phyloP scores from a whole-genome alignment of 2,329 filamentous ascomycete species.

The Chaetomium sp. region DNA sequence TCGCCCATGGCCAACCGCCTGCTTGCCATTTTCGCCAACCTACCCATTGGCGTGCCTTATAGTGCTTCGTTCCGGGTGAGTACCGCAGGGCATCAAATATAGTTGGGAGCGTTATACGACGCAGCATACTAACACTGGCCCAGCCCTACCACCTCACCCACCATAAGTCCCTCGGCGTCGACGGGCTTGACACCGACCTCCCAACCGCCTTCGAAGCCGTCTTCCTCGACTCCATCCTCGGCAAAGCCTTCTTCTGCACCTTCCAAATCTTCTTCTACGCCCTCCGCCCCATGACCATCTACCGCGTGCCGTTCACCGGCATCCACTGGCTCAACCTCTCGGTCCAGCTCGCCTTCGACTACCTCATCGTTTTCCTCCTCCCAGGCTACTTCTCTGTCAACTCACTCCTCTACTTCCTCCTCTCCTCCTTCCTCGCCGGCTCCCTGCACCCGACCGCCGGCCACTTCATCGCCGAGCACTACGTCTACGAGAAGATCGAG shows the following conservation, averaged over 20 bases:
- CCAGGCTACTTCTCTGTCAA: constrained; percentile 45
- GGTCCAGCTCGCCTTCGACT: constrained; percentile 74
- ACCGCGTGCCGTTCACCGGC: constrained; percentile 77
- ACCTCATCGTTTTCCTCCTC: constrained; percentile 51
- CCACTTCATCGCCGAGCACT: constrained; percentile 98
- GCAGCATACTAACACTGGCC: not conserved
- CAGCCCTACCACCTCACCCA: constrained; percentile 96
- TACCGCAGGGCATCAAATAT: too few relatives aligned
- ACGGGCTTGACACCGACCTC: constrained; percentile 92
- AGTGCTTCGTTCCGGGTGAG: constrained; percentile 84
- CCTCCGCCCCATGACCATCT: constrained; percentile 88
- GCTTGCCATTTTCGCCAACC: constrained; percentile 86
- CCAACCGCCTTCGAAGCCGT: constrained; percentile 86
- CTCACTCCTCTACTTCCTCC: constrained; percentile 72
- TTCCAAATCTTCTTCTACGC: constrained; percentile 99
- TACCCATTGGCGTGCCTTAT: constrained; percentile 93
- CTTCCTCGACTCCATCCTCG: constrained; percentile 88
- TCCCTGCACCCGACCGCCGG: constrained; percentile 90
- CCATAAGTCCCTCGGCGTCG: constrained; percentile 96
- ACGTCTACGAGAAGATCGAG: constrained; percentile 64
- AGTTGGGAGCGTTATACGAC: too few relatives aligned
- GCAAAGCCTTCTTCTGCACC: constrained; percentile 98
- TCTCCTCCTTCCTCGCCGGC: constrained; percentile 89
- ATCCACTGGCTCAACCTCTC: constrained; percentile 78
- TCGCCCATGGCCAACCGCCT: constrained; percentile 73